Percentiles rank a stretch among this genome's conserved stretches.
These are phyloP conservation scores for Emmonsiellopsis sp. DNA, from an alignment of 2,329 filamentous ascomycete genomes.

Conservation along the genomic window DNA sequence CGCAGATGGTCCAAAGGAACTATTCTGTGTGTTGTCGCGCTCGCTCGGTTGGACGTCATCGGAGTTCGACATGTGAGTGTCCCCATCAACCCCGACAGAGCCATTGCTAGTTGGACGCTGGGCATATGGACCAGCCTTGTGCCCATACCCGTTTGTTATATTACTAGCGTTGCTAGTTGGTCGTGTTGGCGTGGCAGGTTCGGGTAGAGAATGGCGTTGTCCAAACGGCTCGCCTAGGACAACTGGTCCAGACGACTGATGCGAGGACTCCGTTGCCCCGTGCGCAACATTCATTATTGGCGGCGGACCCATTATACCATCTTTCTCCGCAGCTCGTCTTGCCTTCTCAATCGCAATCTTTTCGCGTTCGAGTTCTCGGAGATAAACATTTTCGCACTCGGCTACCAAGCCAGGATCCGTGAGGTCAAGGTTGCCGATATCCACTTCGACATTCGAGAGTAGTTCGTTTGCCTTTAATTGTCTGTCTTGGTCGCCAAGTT, in stretches of 20 bases:
- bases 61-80: constrained; percentile 54
- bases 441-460: constrained; percentile 85
- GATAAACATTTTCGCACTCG: constrained; percentile 76
- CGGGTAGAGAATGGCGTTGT: constrained; percentile 44
- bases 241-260: constrained; percentile 42
- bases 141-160: constrained; percentile 51
- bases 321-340: constrained; percentile 29
- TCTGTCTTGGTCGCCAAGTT: constrained; percentile 71
- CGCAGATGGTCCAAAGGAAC: constrained; percentile 43
- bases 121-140: constrained; percentile 29
- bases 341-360: constrained; percentile 52
- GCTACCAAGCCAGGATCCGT: constrained; percentile 52
- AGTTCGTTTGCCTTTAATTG: constrained; percentile 85
- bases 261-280: constrained; percentile 42
- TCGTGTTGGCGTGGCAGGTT: constrained; percentile 31
- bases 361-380: constrained; percentile 61
- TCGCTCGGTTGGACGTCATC: constrained; percentile 33
- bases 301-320: constrained; percentile 39
- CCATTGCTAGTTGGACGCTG: constrained; percentile 47
- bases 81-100: constrained; percentile 42
- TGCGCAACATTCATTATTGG: constrained; percentile 45
- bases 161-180: constrained; percentile 20
- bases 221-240: constrained; percentile 58
- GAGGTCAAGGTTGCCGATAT: constrained; percentile 67
- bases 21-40: constrained; percentile 36